These are phyloP conservation scores for Borealophlyctis nickersoniae DNA, from an alignment of 192 early-diverging fungal species.

Conservation along the genomic window DNA sequence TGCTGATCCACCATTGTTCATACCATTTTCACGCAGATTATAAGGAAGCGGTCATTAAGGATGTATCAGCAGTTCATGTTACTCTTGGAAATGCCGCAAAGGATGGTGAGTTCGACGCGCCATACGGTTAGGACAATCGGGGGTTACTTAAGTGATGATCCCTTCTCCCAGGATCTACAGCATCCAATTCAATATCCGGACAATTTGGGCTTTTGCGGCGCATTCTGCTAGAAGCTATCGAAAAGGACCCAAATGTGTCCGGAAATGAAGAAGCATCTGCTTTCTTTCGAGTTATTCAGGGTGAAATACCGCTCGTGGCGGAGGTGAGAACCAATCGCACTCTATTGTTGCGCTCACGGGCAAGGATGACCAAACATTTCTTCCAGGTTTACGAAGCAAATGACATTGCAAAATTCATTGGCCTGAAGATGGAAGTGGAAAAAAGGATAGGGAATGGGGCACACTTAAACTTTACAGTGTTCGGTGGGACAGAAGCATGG, in stretches of 20 bases:
- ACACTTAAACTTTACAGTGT: slow-evolving; percentile 44
- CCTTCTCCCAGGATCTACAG: too few species aligned
- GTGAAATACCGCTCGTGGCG: slow-evolving; percentile 5
- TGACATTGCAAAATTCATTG: slow-evolving; percentile 66
- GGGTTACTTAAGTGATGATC: too few species aligned
- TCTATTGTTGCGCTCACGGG: too few species aligned
- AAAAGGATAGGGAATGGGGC: slow-evolving; percentile 4
- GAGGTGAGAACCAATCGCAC: slow-evolving; percentile 3
- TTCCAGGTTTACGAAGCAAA: slow-evolving; percentile 26
- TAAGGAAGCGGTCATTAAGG: slow-evolving; percentile 42
- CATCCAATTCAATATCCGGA: slow-evolving; percentile 28
- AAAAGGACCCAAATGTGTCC: not conserved
- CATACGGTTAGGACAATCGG: too few species aligned
- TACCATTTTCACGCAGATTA: slow-evolving; percentile 26
- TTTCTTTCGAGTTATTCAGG: not conserved
- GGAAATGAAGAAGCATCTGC: not conserved
- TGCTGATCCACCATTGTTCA: not conserved
- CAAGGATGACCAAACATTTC: not conserved
- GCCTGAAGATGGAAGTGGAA: slow-evolving; percentile 49
- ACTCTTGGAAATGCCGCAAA: slow-evolving; percentile 46
- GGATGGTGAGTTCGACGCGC: slow-evolving; percentile 2
- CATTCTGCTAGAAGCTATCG: not conserved
- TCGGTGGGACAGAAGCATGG: slow-evolving; percentile 69
- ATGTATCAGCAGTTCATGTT: slow-evolving; percentile 58
- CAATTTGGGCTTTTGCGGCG: slow-evolving; percentile 26